phyloP scores from a whole-genome alignment of 306 rosid genomes.

The Medicago lupulina region DNA sequence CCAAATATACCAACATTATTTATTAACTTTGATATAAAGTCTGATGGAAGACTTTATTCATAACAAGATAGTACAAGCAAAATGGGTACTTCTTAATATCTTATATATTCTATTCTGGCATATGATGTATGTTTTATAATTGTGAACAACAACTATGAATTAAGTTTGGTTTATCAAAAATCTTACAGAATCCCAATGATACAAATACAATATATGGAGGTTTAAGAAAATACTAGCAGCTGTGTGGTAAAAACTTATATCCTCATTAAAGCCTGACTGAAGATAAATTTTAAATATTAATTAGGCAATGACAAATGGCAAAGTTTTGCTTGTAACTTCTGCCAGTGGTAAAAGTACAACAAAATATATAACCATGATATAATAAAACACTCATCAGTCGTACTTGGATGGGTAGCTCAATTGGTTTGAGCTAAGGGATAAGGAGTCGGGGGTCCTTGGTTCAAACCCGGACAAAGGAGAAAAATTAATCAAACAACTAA shows the following conservation, averaged over 20 bases:
- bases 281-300: slow-evolving; percentile 19
- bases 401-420: neutral
- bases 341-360: neutral
- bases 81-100: neutral
- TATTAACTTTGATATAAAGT: slow-evolving; percentile 4
- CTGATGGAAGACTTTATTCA: neutral
- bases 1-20: neutral
- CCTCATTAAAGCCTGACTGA: slow-evolving; percentile 8
- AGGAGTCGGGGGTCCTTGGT: too few relatives aligned
- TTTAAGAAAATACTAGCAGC: slow-evolving; percentile 17
- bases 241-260: neutral
- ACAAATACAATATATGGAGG: neutral
- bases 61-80: neutral
- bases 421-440: too few relatives aligned
- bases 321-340: slow-evolving; percentile 8
- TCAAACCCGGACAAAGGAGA: too few relatives aligned
- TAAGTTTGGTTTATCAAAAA: slow-evolving; percentile 20
- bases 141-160: neutral
- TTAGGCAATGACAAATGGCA: slow-evolving; percentile 15
- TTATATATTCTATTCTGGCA: neutral
- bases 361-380: slow-evolving; percentile 1
- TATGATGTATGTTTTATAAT: slow-evolving; percentile 26
- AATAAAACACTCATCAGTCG: neutral
- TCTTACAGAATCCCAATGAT: neutral
- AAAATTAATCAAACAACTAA: too few relatives aligned